Base-by-base conservation (phyloP, 2,329 filamentous ascomycete genomes). In the Aspergillus sp. region DNA sequence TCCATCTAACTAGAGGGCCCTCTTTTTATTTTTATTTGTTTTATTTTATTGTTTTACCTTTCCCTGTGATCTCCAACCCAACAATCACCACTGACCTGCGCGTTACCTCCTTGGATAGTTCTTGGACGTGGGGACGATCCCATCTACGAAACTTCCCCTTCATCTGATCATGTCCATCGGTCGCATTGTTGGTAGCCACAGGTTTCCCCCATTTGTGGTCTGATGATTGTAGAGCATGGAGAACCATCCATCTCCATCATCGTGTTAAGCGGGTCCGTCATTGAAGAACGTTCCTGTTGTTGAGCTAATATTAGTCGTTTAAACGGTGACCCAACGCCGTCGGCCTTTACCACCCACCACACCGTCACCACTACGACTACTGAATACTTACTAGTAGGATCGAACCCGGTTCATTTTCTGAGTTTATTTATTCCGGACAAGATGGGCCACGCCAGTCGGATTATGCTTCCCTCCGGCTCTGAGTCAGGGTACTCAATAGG, bases 401-500 rank as follows among this genome's bases (percentile, higher is more conserved):
- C 44, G 44, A 30, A 25, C 23, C 44, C 44, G 44, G 44, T 30
- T 17, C 44, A 49, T 49, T 49, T 30, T 30, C 47, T 19, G 47
- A 50, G 47, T 50, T 50, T 50, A 50, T 50, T 50, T 49, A 32
- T 27, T 50, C 47, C 47, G 47, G 47, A 30, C 47, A n/a, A 50
- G 23, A 25, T 50, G 47, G 47, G 17, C 47, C 47, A 50, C 25
- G 27, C 47, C 23, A 30, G 25, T 50, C 47, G 47, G 27, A 50
- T 50, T 50, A 50, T 50, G 47, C 47, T 50, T 50, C 47, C 47
- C n/a, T 30, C 23, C 47, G 25, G 25, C 47, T 50, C 47, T 50
- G 39, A 55, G 38, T 57, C 60, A 54, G 57, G 47, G 55, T 60
- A 47, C 60, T 59, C n/a, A 27, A 57, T 57, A 30, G 32, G 54